Conservation (phyloP, 1,284 basidiomycete species). For the Papiliotrema fonsecae region DNA sequence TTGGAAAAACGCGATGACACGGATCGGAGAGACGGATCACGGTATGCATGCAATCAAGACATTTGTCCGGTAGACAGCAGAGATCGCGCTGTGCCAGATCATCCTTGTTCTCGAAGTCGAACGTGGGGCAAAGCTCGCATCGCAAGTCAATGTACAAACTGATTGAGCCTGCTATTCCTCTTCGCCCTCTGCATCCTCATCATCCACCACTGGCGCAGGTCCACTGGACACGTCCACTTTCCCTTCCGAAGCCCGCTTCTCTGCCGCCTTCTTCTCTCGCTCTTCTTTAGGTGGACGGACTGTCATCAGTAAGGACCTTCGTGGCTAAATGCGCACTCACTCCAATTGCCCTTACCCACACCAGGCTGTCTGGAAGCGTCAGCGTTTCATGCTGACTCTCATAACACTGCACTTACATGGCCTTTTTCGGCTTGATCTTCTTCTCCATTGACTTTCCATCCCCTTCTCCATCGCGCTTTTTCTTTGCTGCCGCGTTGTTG, state of each 20-base stretch:
- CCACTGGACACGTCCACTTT: background rate
- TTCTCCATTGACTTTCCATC: conserved; percentile 17
- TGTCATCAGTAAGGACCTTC: conserved; percentile 8
- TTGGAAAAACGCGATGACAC: no score
- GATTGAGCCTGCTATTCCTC: background rate
- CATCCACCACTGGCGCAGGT: background rate
- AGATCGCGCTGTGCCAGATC: no score
- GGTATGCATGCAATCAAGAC: no score
- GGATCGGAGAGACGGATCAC: no score
- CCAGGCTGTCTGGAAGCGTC: conserved; percentile 26
- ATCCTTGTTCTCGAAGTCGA: background rate
- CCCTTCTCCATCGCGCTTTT: conserved; percentile 20
- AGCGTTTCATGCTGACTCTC: background rate
- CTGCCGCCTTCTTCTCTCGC: conserved; percentile 24
- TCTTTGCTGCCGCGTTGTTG: conserved; percentile 13
- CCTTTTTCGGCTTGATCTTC: conserved; percentile 28
- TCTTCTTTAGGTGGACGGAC: conserved; percentile 45
- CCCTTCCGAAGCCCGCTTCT: conserved; percentile 17
- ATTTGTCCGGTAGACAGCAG: no score
- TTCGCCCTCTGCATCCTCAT: background rate
- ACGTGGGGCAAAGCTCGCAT: no score
- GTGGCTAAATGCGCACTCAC: conserved; percentile 23
- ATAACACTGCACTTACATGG: conserved; percentile 21
- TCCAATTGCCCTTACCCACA: conserved; percentile 46
- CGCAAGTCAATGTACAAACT: no score